phyloP scores from a whole-genome alignment of 768 basidiomycete genomes.

The Coprinellus micaceus region DNA sequence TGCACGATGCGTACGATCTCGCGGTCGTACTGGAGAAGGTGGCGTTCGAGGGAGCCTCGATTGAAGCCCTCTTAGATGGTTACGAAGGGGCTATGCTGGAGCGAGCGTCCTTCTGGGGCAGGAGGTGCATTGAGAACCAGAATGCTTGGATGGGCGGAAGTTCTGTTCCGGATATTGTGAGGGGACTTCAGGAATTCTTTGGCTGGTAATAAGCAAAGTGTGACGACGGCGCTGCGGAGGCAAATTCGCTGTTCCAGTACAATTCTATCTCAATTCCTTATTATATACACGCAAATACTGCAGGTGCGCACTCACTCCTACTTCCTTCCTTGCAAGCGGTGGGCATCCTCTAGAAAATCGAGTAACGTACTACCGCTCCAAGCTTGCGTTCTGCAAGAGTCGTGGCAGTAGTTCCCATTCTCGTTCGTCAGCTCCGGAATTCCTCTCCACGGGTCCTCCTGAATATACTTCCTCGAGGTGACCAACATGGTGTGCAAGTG shows the following conservation, averaged over 20 bases:
- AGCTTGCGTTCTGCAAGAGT: slow-evolving; percentile 92
- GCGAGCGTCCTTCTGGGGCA: background rate
- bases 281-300: too few species aligned
- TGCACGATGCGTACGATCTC: slow-evolving; percentile 21
- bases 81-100: slow-evolving; percentile 4
- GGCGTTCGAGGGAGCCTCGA: background rate
- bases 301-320: background rate
- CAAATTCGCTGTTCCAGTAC: too few species aligned
- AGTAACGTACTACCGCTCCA: slow-evolving; percentile 94
- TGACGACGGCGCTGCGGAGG: too few species aligned
- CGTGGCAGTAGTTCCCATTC: slow-evolving; percentile 75
- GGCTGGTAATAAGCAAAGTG: too few species aligned
- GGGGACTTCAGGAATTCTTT: too few species aligned
- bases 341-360: slow-evolving; percentile 80
- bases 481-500: slow-evolving; percentile 74
- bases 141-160: too few species aligned
- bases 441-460: slow-evolving; percentile 85
- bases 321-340: slow-evolving; percentile 28
- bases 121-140: too few species aligned
- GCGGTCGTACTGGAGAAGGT: slow-evolving; percentile 7
- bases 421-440: slow-evolving; percentile 90
- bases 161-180: too few species aligned
- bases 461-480: slow-evolving; percentile 67
- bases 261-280: too few species aligned
- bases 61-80: background rate